These are phyloP conservation scores for Saccharomycopsis selenospora DNA, from an alignment of 805 yeast genomes.

Conservation along the genomic window DNA sequence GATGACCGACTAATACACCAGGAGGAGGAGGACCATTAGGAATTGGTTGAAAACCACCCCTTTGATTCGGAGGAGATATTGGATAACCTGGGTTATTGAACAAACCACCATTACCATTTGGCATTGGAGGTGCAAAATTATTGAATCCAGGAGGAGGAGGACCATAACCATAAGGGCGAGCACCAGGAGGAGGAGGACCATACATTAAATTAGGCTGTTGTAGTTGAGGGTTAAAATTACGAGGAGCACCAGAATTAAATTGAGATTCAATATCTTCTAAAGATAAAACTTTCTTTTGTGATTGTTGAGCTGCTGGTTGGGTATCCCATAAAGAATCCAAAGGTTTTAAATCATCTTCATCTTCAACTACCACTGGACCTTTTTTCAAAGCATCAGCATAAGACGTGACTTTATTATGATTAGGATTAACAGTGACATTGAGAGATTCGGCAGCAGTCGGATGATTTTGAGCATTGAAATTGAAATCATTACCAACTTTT, in stretches of 20 bases:
- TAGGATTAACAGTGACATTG: conserved; percentile 24
- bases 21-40: conserved; percentile 4
- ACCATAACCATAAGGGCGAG: conserved; percentile 13
- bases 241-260: conserved; percentile 36
- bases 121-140: conserved; percentile 4
- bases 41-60: conserved; percentile 9
- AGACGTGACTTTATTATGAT: too few species aligned
- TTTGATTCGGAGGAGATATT: conserved; percentile 10
- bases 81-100: not conserved
- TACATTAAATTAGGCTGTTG: conserved; percentile 21
- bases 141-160: conserved; percentile 21
- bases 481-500: conserved; percentile 52
- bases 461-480: conserved; percentile 42
- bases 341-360: conserved; percentile 47
- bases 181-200: conserved; percentile 24
- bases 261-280: conserved; percentile 83
- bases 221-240: conserved; percentile 13
- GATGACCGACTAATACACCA: conserved; percentile 4
- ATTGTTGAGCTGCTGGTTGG: conserved; percentile 22
- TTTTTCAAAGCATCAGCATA: conserved; percentile 43
- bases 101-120: not conserved
- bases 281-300: conserved; percentile 47
- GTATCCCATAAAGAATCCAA: conserved; percentile 66
- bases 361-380: conserved; percentile 29
- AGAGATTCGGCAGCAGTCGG: conserved; percentile 26